Percentiles rank a stretch among this genome's conserved stretches.
Conservation (phyloP, 352 stramenopile genomes). For the Phytophthora capsici region DNA sequence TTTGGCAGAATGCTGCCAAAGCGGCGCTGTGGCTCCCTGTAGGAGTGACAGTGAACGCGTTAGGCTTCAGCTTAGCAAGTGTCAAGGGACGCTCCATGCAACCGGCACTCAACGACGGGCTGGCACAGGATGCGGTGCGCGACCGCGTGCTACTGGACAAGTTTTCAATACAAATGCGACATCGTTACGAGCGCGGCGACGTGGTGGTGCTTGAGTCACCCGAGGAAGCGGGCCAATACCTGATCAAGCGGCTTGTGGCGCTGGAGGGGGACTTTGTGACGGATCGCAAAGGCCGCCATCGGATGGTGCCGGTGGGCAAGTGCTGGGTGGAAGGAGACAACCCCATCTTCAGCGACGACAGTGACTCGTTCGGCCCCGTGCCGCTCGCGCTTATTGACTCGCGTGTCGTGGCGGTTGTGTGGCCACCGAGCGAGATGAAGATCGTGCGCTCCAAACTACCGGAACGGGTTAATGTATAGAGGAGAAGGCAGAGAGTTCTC, state of each 20-base stretch:
- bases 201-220: slow-evolving; percentile 84
- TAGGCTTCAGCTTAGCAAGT: slow-evolving; percentile 72
- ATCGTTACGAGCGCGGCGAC: slow-evolving; percentile 71
- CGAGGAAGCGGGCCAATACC: slow-evolving; percentile 51
- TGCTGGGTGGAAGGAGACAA: slow-evolving; percentile 91
- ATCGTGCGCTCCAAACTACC: slow-evolving; percentile 61
- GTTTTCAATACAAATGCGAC: slow-evolving; percentile 80
- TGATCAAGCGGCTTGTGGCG: slow-evolving; percentile 84
- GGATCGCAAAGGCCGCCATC: slow-evolving; percentile 44
- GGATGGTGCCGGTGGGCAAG: slow-evolving; percentile 70
- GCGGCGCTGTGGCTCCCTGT: slow-evolving; percentile 82
- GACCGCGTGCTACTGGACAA: slow-evolving; percentile 89
- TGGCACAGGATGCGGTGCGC: slow-evolving; percentile 65
- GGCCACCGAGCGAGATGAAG: slow-evolving; percentile 73
- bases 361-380: slow-evolving; percentile 75
- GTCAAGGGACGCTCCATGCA: slow-evolving; percentile 89
- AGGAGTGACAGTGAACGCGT: slow-evolving; percentile 76
- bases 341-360: slow-evolving; percentile 77
- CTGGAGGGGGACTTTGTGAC: slow-evolving; percentile 79
- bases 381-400: slow-evolving; percentile 85
- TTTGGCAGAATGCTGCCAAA: slow-evolving; percentile 70
- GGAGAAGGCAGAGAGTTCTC: slow-evolving; percentile 1
- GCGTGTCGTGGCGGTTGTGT: slow-evolving; percentile 79
- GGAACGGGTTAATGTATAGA: slow-evolving; percentile 62
- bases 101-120: slow-evolving; percentile 77